Evolutionary conservation across 306 rosid species (phyloP), one percentile per base, ranked within the genome.

Genomic region (Glycyrrhiza uralensis): DNA sequence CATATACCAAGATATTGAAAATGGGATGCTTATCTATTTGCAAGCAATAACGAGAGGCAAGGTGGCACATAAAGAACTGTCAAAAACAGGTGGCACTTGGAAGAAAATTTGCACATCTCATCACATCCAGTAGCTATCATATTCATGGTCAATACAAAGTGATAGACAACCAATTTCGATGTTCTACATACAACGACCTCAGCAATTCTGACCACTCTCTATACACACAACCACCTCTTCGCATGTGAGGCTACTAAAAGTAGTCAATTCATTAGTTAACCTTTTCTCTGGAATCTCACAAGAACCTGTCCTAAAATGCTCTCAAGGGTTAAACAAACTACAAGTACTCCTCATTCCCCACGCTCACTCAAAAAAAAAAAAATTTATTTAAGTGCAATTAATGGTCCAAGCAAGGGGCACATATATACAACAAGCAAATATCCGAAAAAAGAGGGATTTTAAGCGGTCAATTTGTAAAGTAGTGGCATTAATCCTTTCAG

Each of bases 321-420:
- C 72, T 63, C 55, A 61, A 44, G 17, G 76, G 61, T 55, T 18
- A 68, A 63, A 50, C 46, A 60, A n/a, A 66, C 33, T 63, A 74
- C 41, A 44, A 54, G 46, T n/a, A 36, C 36, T 50, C 51, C 18
- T n/a, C 78, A 55, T 18, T 44, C 56, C 49, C 56, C 61, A 63
- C 71, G 63, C 76, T 5, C 45, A 47, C 47, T 11, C 18, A n/a
- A 19, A 62, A 20, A 11, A 19, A 24, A 60, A 46, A 56, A 23
- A 18, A n/a, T n/a, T n/a, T n/a, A n/a, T n/a, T n/a, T n/a, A n/a
- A n/a, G n/a, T 50, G 44, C 55, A 68, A 50, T 52, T 33, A 61
- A 50, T 59, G 81, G 81, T 82, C 78, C 72, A 42, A 67, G 23
- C 51, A 71, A 57, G 55, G 50, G 18, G n/a, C n/a, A n/a, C n/a